Evolutionary conservation across 768 basidiomycete genomes (phyloP).

Genomic region (Mycena galericulata): DNA sequence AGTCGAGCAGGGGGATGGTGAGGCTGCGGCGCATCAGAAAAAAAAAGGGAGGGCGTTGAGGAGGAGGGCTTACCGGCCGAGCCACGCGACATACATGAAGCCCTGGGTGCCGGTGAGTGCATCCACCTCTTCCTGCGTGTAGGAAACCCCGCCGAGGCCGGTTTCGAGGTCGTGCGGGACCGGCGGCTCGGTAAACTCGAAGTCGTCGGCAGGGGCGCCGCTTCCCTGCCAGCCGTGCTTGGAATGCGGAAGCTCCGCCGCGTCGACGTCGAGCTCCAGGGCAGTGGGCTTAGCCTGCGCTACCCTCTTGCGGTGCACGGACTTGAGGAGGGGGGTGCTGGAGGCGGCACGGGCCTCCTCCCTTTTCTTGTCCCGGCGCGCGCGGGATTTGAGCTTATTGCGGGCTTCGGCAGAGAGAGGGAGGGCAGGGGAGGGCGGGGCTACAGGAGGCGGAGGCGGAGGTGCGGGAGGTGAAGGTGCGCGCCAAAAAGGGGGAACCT

Average conservation of each 20-base stretch:
- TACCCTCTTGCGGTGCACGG: neutral
- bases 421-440: neutral
- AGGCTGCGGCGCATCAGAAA: neutral
- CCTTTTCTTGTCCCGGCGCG: neutral
- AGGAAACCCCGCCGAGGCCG: neutral
- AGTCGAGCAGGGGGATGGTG: conserved; percentile 18
- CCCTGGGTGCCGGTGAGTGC: neutral
- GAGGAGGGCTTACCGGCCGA: neutral
- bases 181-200: too few relatives aligned
- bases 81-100: conserved; percentile 18
- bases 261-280: neutral
- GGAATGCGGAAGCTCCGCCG: conserved; percentile 9
- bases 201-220: neutral
- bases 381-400: neutral
- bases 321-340: neutral
- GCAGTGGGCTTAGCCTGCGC: neutral
- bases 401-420: neutral
- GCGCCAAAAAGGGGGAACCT: too few relatives aligned
- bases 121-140: conserved; percentile 3
- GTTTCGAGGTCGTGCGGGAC: too few relatives aligned
- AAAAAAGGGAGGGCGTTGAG: neutral
- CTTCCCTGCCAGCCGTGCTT: conserved; percentile 17
- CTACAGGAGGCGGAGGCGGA: neutral
- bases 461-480: neutral
- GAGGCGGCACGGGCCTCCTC: neutral